A percentile compares a stretch with the other conserved stretches of the same genome.
Conservation (phyloP, 2,329 filamentous ascomycete species). For the Daldinia sp. region DNA sequence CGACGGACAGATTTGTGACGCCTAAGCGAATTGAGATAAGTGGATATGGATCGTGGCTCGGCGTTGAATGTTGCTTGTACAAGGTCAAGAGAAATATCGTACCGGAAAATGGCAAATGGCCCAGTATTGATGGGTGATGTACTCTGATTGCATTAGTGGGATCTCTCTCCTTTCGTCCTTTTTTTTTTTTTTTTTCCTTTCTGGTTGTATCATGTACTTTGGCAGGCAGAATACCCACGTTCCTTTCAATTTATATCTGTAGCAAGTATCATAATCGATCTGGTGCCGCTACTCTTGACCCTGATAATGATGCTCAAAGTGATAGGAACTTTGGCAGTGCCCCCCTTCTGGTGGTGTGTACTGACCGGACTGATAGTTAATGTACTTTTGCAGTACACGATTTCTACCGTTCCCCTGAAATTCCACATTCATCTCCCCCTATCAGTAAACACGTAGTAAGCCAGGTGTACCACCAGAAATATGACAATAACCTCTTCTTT, state of each 20-base stretch:
- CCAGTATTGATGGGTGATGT: conserved; percentile 10
- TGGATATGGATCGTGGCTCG: conserved; percentile 19
- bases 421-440: neutral
- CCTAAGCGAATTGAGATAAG: conserved; percentile 18
- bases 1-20: conserved; percentile 20
- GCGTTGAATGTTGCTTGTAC: conserved; percentile 33
- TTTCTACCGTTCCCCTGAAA: neutral
- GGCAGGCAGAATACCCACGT: conserved; percentile 36
- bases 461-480: neutral
- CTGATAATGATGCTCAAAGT: too few species aligned
- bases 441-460: neutral
- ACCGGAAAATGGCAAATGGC: conserved; percentile 24
- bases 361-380: neutral
- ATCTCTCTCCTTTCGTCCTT: conserved; percentile 30
- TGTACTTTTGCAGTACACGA: neutral
- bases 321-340: neutral
- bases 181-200: conserved; percentile 35
- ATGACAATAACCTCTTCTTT: neutral
- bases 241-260: conserved; percentile 39
- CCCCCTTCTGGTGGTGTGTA: neutral
- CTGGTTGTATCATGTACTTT: conserved; percentile 36
- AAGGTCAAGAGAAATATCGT: conserved; percentile 23
- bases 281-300: neutral
- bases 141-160: conserved; percentile 20
- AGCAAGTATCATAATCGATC: conserved; percentile 17